Evolutionary conservation across 345 rosid genomes (phyloP), one percentile per base, ranked within the genome.

Genomic region (Capsella bursapastoris): DNA sequence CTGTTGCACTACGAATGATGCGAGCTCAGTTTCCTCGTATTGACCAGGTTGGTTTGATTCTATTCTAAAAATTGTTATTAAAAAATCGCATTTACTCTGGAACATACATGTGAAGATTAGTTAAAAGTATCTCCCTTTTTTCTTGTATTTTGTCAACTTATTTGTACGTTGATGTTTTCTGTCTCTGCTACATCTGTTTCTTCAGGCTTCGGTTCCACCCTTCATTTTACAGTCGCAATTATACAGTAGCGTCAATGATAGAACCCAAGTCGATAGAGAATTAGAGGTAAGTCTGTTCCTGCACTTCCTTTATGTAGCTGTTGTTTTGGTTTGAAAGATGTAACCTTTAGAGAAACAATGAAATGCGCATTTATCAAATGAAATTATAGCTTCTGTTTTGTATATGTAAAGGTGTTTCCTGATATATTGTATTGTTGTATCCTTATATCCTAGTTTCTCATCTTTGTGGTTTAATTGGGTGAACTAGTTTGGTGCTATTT

Each of bases 201-300:
- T 47, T 66, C 81, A 89, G 97, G 86, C 83, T 60, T 81, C 89
- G 16, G 68, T 89, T 75, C 90, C 79, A 72, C 97, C 98, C 7
- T 90, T 95, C 71, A 77, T 92, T 78, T 79, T 92, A 69, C 92
- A 85, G 74, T 95, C 99, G 28, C 99, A 92, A 59, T 57, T 89
- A 61, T 92, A 95, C 74, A 92, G 96, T 86, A 86, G 92, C 43
- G 90, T 95, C 32, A 83, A 70, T 67, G 90, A 90, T 79, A 86
- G 97, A 79, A 92, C 96, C 22, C 92, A 84, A 77, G 96, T 92
- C 37, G 99, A 92, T 72, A 83, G 96, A 75, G 96, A 95, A 76
- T 70, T 92, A 37, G 99, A 92, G 90, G 99, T 44, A 22, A 22
- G 22, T 22, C 22, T 22, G 12, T 50, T 25, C 60, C 11, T 59